Conservation (phyloP, 164 flowering plant species). For the Chloranthus sessilifolius region DNA sequence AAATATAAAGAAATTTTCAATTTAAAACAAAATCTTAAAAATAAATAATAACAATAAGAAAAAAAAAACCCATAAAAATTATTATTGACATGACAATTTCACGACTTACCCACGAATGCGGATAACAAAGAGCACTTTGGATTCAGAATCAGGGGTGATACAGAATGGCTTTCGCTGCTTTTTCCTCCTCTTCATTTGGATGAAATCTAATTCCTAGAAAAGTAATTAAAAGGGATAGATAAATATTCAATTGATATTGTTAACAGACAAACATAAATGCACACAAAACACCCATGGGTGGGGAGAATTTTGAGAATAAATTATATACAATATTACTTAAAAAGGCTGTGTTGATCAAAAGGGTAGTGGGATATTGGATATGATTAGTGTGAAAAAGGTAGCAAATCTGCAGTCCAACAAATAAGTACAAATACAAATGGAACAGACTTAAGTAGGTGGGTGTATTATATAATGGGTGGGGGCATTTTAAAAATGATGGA, state of each 20-base stretch:
- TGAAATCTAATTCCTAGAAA: constrained; percentile 61
- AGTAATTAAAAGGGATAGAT: neutral
- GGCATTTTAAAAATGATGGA: too few species aligned
- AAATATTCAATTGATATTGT: neutral
- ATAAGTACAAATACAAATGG: too few species aligned
- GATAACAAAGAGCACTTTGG: constrained; percentile 59
- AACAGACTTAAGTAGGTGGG: too few species aligned
- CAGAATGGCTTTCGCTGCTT: constrained; percentile 28
- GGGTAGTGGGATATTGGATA: too few species aligned
- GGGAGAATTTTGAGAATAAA: too few species aligned
- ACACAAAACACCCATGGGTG: too few species aligned
- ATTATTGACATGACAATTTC: too few species aligned
- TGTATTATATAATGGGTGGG: too few species aligned
- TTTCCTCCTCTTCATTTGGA: constrained; percentile 60
- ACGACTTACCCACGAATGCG: constrained; percentile 69
- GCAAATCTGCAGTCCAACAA: too few species aligned
- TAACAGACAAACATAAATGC: neutral
- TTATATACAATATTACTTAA: too few species aligned
- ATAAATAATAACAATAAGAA: neutral
- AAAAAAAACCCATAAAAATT: neutral
- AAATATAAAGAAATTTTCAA: constrained; percentile 3
- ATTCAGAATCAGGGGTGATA: constrained; percentile 16
- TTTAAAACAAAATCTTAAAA: neutral
- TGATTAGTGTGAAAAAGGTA: too few species aligned
- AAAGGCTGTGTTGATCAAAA: too few species aligned